Evolutionary conservation across 208 protist genomes (phyloP).

Genomic region (Phytomonas serpens): DNA sequence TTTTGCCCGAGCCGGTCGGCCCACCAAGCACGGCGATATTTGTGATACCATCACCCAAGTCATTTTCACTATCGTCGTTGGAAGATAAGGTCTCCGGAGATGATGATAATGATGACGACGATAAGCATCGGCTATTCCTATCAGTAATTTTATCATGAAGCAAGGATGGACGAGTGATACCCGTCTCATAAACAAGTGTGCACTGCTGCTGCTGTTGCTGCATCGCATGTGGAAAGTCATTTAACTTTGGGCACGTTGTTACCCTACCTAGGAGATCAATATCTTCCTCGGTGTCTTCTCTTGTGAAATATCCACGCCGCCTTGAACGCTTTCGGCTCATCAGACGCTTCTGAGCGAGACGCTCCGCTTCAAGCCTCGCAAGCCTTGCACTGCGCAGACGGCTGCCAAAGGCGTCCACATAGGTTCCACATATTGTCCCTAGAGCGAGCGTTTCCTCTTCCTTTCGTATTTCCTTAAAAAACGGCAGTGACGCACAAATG

Average conservation of each 20-base stretch:
- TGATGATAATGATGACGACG: slow-evolving; percentile 6
- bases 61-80: slow-evolving; percentile 12
- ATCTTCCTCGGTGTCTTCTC: slow-evolving; percentile 14
- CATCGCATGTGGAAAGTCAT: neutral
- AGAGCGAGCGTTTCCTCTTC: slow-evolving; percentile 30
- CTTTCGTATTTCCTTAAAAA: slow-evolving; percentile 33
- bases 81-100: slow-evolving; percentile 1
- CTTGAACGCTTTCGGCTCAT: slow-evolving; percentile 25
- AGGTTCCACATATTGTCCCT: slow-evolving; percentile 16
- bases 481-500: slow-evolving; percentile 23
- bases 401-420: slow-evolving; percentile 66
- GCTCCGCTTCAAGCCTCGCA: slow-evolving; percentile 47
- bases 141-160: neutral
- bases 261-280: slow-evolving; percentile 1
- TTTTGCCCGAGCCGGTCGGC: slow-evolving; percentile 66
- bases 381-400: slow-evolving; percentile 67
- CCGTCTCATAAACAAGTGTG: neutral
- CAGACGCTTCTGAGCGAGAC: slow-evolving; percentile 24
- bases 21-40: slow-evolving; percentile 76
- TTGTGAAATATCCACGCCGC: slow-evolving; percentile 62
- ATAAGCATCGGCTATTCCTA: neutral
- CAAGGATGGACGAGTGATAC: neutral
- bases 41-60: slow-evolving; percentile 29
- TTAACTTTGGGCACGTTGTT: neutral
- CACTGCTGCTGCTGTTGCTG: neutral